phyloP scores from a whole-genome alignment of 805 yeast species.

The Ogataea corticis region DNA sequence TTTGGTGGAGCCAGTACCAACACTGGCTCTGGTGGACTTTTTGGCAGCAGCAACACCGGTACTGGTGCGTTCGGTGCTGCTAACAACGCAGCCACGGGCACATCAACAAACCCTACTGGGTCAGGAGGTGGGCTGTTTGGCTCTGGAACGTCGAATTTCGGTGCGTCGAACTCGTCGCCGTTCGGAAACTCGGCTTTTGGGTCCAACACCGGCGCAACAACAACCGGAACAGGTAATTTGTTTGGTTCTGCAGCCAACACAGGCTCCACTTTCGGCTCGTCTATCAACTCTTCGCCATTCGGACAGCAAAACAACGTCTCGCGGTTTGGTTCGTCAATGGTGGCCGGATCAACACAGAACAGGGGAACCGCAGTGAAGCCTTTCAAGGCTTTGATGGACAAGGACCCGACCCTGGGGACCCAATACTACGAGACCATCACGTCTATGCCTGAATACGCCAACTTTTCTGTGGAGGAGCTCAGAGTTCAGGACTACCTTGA shows the following conservation, averaged over 20 bases:
- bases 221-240: slow-evolving; percentile 11
- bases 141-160: slow-evolving; percentile 17
- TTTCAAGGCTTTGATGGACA: slow-evolving; percentile 68
- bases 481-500: slow-evolving; percentile 85
- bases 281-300: slow-evolving; percentile 37
- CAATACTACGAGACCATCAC: slow-evolving; percentile 72
- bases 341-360: slow-evolving; percentile 40
- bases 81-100: slow-evolving; percentile 24
- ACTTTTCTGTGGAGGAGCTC: slow-evolving; percentile 83
- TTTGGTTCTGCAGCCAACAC: slow-evolving; percentile 28
- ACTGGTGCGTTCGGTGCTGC: slow-evolving; percentile 31
- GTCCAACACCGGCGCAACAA: slow-evolving; percentile 8
- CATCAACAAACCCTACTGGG: slow-evolving; percentile 16
- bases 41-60: slow-evolving; percentile 31
- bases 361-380: slow-evolving; percentile 74
- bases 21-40: slow-evolving; percentile 35
- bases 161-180: slow-evolving; percentile 29
- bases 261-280: slow-evolving; percentile 34
- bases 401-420: slow-evolving; percentile 60
- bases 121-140: slow-evolving; percentile 33
- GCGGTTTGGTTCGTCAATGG: slow-evolving; percentile 33
- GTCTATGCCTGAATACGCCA: slow-evolving; percentile 87
- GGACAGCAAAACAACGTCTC: slow-evolving; percentile 36
- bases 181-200: slow-evolving; percentile 53
- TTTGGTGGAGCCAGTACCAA: slow-evolving; percentile 21